A percentile compares a stretch with the other conserved stretches of the same genome.
Evolutionary conservation across 2,329 filamentous ascomycete genomes (phyloP).

Genomic region (Clarireedia paspali): DNA sequence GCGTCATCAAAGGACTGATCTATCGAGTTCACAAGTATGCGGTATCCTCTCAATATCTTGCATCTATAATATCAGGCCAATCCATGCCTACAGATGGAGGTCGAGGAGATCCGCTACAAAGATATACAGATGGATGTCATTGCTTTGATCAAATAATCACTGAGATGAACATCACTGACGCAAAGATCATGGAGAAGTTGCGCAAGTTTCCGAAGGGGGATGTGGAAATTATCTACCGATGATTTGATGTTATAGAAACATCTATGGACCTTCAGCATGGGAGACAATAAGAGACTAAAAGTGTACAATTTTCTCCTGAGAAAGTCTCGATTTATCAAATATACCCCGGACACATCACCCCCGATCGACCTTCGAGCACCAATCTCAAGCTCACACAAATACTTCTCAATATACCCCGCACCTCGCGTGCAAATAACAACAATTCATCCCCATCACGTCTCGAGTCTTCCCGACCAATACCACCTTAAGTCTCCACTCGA

Average conservation of each 20-base stretch:
- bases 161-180: slow-evolving; percentile 62
- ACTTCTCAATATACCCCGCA: too few relatives aligned
- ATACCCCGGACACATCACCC: too few relatives aligned
- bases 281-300: too few relatives aligned
- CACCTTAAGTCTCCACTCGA: too few relatives aligned
- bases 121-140: slow-evolving; percentile 67
- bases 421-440: too few relatives aligned
- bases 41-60: slow-evolving; percentile 57
- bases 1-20: slow-evolving; percentile 87
- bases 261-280: too few relatives aligned
- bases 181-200: slow-evolving; percentile 61
- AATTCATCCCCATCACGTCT: too few relatives aligned
- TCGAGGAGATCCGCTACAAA: slow-evolving; percentile 38
- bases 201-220: slow-evolving; percentile 42
- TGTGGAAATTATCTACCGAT: slow-evolving; percentile 33
- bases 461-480: too few relatives aligned
- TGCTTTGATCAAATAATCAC: slow-evolving; percentile 78
- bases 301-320: too few relatives aligned
- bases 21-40: slow-evolving; percentile 92
- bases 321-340: too few relatives aligned
- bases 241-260: slow-evolving; percentile 6
- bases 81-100: slow-evolving; percentile 30
- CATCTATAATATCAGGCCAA: slow-evolving; percentile 27
- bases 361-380: too few relatives aligned
- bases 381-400: too few relatives aligned